A percentile compares a stretch with the other conserved stretches of the same genome.
Evolutionary conservation across 2,329 filamentous ascomycete species (phyloP).

Genomic region (Aureobasidium sp.): DNA sequence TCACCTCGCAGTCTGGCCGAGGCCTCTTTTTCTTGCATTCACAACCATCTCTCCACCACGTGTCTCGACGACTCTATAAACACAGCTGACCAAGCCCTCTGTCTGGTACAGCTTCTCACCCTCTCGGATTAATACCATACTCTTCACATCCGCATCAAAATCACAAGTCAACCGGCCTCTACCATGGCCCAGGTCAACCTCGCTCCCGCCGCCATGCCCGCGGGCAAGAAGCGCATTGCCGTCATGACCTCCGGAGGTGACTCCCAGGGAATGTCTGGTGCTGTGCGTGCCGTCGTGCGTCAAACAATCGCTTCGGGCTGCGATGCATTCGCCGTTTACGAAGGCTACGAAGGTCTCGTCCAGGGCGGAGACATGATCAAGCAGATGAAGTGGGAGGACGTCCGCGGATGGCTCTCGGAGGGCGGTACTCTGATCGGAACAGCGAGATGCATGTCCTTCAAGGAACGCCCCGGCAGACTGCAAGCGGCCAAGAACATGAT

Average conservation of each 20-base stretch:
- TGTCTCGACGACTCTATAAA: neutral
- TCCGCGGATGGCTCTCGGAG: slow-evolving; percentile 86
- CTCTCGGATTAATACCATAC: neutral
- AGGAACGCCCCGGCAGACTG: slow-evolving; percentile 74
- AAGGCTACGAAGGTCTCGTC: slow-evolving; percentile 93
- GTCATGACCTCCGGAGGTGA: slow-evolving; percentile 94
- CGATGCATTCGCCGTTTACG: slow-evolving; percentile 52
- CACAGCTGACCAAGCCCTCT: neutral
- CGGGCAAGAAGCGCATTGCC: slow-evolving; percentile 57
- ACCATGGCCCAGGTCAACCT: slow-evolving; percentile 15
- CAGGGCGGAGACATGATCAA: slow-evolving; percentile 80
- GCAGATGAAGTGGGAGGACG: slow-evolving; percentile 84
- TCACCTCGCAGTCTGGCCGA: neutral
- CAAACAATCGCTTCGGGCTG: slow-evolving; percentile 71
- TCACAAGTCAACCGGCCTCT: neutral
- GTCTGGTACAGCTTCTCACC: slow-evolving; percentile 8
- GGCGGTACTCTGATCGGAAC: slow-evolving; percentile 95
- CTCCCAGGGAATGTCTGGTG: slow-evolving; percentile 89
- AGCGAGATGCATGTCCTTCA: slow-evolving; percentile 85
- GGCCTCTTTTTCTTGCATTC: slow-evolving; percentile 5
- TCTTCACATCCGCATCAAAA: neutral
- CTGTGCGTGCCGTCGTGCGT: slow-evolving; percentile 81
- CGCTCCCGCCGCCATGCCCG: slow-evolving; percentile 9
- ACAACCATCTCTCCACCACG: slow-evolving; percentile 6
- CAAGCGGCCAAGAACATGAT: slow-evolving; percentile 92